Base-by-base conservation (phyloP, 768 basidiomycete species). In the Crepidotus variabilis region DNA sequence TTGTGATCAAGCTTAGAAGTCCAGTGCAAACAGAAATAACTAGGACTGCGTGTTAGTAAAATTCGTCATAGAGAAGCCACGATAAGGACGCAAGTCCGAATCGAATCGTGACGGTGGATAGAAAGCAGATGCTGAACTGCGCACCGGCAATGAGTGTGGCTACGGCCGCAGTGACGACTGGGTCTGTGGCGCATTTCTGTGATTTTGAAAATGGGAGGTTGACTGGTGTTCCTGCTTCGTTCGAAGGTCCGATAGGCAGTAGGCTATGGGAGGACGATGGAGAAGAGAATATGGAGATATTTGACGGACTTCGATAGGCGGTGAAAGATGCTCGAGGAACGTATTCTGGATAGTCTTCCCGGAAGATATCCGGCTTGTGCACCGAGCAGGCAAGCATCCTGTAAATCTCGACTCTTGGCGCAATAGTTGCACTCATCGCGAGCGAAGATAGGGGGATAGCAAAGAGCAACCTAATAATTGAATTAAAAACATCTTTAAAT, bases 321-420 rank as follows among this genome's bases (percentile, higher is more conserved):
- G 43, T 16, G 46, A 34, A 24, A 53, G 32, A 49, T 56, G 47
- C 48, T 46, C 28, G n/a, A 23, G 60, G 49, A 45, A 59, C 50
- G 6, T 61, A 54, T 51, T 51, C 58, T 2, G 61, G 63, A 47
- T 59, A 65, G 23, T 51, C 65, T 57, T 69, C 61, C 23, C 64
- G 65, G 56, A 76, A 74, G n/a, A 77, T 79, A 65, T 75, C 85
- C 3, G 88, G 87, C 60, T 75, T 85, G 64, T 84, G 81, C 13
- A 78, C 77, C n/a, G 76, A 78, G 66, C 92, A 94, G 18, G 77
- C 88, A 10, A 92, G 81, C 21, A 77, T 67, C n/a, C 87, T 90
- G 69, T 84, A 89, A 46, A 93, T 72, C 65, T 90, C 86, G 48
- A 92, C 78, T 48, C 81, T 80, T 7, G 91, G 88, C 0, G 90